These are phyloP conservation scores for Coniosporium apollinis DNA, from an alignment of 495 filamentous ascomycete genomes.

Conservation along the genomic window DNA sequence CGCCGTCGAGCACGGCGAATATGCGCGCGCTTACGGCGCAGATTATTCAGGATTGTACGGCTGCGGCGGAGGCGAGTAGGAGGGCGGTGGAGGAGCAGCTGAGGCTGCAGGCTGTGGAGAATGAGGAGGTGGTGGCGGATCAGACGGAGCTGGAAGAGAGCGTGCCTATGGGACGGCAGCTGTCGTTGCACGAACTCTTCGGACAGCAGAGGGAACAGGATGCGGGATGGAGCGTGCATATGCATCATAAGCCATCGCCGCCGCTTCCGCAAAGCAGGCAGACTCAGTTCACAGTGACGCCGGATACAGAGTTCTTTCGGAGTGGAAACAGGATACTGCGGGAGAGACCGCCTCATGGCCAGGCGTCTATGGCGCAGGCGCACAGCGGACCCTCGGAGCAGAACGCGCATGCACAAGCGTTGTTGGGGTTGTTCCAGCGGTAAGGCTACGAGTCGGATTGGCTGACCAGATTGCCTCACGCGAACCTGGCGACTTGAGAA, in stretches of 20 bases:
- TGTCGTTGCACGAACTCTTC: slow-evolving; percentile 38
- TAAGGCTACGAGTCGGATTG: too few relatives aligned
- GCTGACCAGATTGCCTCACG: too few relatives aligned
- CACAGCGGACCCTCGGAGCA: neutral
- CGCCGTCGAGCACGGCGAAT: slow-evolving; percentile 36
- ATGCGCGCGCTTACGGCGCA: slow-evolving; percentile 32
- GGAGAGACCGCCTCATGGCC: too few relatives aligned
- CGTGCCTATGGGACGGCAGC: slow-evolving; percentile 35
- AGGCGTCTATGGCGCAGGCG: too few relatives aligned
- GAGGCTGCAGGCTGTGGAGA: slow-evolving; percentile 12
- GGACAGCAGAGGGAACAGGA: slow-evolving; percentile 37
- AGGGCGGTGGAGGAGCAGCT: slow-evolving; percentile 23
- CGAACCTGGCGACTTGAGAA: too few relatives aligned
- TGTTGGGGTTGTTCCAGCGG: too few relatives aligned
- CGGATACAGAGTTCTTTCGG: slow-evolving; percentile 9
- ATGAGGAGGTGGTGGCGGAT: slow-evolving; percentile 27
- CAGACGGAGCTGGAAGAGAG: slow-evolving; percentile 25
- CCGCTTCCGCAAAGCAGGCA: neutral
- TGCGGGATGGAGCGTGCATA: slow-evolving; percentile 31
- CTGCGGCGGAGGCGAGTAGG: slow-evolving; percentile 30
- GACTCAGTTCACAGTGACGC: neutral
- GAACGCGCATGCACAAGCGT: neutral
- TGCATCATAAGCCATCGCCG: slow-evolving; percentile 24
- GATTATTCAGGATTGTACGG: slow-evolving; percentile 37
- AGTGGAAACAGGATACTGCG: too few relatives aligned